Percentiles rank a stretch among this genome's conserved stretches.
phyloP scores from a whole-genome alignment of 345 rosid genomes.

The Gossypium bickii region DNA sequence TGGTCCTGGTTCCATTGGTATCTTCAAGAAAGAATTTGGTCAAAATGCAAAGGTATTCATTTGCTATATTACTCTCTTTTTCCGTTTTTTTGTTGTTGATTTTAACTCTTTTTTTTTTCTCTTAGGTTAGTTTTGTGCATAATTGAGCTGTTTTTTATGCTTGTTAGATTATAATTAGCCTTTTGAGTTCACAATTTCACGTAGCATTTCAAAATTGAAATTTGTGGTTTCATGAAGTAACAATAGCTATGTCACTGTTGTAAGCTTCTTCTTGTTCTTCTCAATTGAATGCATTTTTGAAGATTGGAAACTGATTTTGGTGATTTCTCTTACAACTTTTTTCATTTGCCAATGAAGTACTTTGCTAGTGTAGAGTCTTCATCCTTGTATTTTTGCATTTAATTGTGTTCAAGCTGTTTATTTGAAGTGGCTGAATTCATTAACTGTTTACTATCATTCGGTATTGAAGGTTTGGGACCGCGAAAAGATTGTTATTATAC shows the following conservation, averaged over 20 bases:
- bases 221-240: neutral
- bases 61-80: neutral
- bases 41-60: constrained; percentile 66
- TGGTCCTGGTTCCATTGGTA: constrained; percentile 91
- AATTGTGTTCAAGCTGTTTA: neutral
- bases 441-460: neutral
- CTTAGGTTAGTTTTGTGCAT: neutral
- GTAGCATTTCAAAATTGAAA: neutral
- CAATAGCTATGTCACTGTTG: neutral
- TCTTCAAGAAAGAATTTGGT: constrained; percentile 91
- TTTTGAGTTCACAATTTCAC: neutral
- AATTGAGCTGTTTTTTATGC: neutral
- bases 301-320: constrained; percentile 2
- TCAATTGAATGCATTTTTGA: neutral
- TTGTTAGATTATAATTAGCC: neutral
- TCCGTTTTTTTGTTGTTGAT: neutral
- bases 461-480: constrained; percentile 88
- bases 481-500: constrained; percentile 88
- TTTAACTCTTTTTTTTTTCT: neutral
- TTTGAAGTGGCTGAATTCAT: neutral
- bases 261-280: neutral
- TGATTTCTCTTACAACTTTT: neutral
- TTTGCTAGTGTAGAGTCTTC: too few relatives aligned
- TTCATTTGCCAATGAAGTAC: too few relatives aligned
- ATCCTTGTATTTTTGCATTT: neutral